A percentile compares a stretch with the other conserved stretches of the same genome.
These are phyloP conservation scores for Penicillium sp. DNA, from an alignment of 2,329 filamentous ascomycete genomes.

Conservation along the genomic window DNA sequence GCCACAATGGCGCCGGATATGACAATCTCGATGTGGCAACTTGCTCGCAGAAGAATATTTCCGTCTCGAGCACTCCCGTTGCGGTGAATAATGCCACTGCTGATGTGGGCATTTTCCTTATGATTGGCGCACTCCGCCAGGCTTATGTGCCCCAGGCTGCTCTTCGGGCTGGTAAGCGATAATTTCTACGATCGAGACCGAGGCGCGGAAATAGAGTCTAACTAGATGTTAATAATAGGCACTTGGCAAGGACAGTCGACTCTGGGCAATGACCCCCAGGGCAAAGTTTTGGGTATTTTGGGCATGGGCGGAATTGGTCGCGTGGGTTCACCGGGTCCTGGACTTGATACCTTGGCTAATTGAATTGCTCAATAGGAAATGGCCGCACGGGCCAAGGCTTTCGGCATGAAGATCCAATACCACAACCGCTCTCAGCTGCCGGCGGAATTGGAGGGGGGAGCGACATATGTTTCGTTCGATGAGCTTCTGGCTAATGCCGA, in stretches of 20 bases:
- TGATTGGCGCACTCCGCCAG: constrained; percentile 49
- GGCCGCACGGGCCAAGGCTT: constrained; percentile 45
- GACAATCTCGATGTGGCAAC: constrained; percentile 59
- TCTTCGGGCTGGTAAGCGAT: constrained; percentile 39
- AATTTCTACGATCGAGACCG: background rate
- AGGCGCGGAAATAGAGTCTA: background rate
- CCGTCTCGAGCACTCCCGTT: constrained; percentile 47
- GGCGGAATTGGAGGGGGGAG: constrained; percentile 41
- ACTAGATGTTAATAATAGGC: constrained; percentile 21
- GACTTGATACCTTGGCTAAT: background rate
- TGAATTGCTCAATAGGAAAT: constrained; percentile 38
- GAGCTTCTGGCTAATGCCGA: constrained; percentile 47
- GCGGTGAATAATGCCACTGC: constrained; percentile 50
- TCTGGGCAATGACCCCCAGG: constrained; percentile 47
- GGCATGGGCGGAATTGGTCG: constrained; percentile 51
- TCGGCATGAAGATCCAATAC: constrained; percentile 50
- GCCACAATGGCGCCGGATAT: constrained; percentile 60
- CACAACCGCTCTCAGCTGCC: constrained; percentile 47
- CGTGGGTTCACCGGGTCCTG: constrained; percentile 28
- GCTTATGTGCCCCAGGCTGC: constrained; percentile 43
- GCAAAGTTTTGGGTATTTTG: constrained; percentile 48
- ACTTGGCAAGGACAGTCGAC: constrained; percentile 44
- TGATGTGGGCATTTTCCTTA: constrained; percentile 48
- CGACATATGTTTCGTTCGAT: constrained; percentile 48
- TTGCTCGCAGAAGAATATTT: constrained; percentile 48